Conservation (phyloP, 139 green algal genomes). For the Chlamydomonas urium region DNA sequence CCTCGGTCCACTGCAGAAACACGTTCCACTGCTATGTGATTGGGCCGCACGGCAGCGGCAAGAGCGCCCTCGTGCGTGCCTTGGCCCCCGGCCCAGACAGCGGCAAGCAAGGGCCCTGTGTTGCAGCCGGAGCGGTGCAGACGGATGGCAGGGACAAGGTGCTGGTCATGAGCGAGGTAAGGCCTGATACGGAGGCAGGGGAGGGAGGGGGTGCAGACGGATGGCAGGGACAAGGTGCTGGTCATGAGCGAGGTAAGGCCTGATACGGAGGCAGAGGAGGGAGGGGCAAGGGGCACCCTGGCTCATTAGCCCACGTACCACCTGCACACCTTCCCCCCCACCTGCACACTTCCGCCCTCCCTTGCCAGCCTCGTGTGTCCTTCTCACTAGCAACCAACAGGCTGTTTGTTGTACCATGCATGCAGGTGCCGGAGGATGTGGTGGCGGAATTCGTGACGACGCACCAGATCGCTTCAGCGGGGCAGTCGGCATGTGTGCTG, state of each 20-base stretch:
- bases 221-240: background rate
- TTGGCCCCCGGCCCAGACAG: slow-evolving; percentile 18
- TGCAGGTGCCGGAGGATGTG: slow-evolving; percentile 1
- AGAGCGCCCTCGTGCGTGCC: slow-evolving; percentile 49
- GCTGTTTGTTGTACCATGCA: background rate
- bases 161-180: slow-evolving; percentile 6
- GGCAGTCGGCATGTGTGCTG: slow-evolving; percentile 7
- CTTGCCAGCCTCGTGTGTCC: background rate
- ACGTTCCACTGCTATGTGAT: slow-evolving; percentile 48
- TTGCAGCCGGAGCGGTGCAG: background rate
- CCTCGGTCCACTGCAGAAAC: slow-evolving; percentile 3
- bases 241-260: background rate
- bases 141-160: background rate
- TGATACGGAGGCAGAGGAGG: background rate
- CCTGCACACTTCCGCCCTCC: background rate
- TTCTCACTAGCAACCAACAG: background rate
- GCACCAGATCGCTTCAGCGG: slow-evolving; percentile 8
- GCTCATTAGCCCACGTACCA: background rate
- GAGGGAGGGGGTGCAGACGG: background rate
- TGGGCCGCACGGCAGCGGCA: slow-evolving; percentile 41
- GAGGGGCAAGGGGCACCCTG: background rate
- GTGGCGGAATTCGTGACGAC: slow-evolving; percentile 3
- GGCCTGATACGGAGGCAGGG: background rate
- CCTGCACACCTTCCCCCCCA: background rate
- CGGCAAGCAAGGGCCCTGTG: background rate